Base-by-base conservation (phyloP, 257 asterid species). In the Coffea canephora region DNA sequence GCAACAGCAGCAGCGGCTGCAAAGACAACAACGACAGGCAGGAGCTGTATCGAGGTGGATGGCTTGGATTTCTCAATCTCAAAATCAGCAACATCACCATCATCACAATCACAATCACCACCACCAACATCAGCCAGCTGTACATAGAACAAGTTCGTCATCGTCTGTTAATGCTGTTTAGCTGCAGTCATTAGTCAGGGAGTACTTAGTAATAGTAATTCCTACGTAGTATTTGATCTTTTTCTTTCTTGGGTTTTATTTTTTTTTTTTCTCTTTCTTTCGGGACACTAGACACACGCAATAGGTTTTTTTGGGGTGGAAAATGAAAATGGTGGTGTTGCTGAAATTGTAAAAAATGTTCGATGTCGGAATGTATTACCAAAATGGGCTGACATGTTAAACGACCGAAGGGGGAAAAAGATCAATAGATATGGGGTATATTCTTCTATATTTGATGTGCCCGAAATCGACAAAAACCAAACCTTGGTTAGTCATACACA, bases 31-130 rank as follows among this genome's bases (percentile, higher is more conserved):
- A 36, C 69, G 79, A 77, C 78, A 81, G 74, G 83, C 69, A 13
- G 87, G 94, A 78, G 93, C 82, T 6, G 92, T 86, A 39, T 84
- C 83, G 83, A 87, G 97, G 87, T 92, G 94, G 97, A 77, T 91
- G 94, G 92, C 90, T 86, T 91, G 97, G 97, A 86, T 94, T 85
- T 88, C 97, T 64, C 93, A 90, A 80, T 83, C 95, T 31, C 87
- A 89, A 83, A 46, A 81, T 14, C 84, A 61, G 25, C 73, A 45
- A 23, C 54, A 50, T 2, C 73, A 21, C 1, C 71, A 31, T 4
- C 2, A 39, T 1, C 18, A 3, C 27, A 27, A 27, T 27, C 27
- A 27, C 27, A 27, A 27, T 0, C 65, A 31, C 7, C 43, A 21
- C 3, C 52, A 39, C 0, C 78, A 16, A 14, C 78, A 14, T 36